Conservation (phyloP, 2,329 filamentous ascomycete species). For the Talaromyces sp. region DNA sequence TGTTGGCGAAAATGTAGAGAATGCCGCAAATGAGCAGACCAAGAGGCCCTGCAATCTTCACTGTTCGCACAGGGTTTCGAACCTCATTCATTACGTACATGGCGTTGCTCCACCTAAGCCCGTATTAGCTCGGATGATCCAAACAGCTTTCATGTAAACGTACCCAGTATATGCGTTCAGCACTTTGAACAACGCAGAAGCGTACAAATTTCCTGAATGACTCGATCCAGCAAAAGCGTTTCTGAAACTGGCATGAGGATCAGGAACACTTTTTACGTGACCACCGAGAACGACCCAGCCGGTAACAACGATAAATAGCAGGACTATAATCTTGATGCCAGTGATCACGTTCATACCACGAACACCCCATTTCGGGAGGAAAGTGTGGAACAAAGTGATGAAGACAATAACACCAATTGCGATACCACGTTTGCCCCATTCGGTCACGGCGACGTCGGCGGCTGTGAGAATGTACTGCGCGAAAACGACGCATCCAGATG, state of each 20-base stretch:
- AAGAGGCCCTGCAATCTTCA: slow-evolving; percentile 51
- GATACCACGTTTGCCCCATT: slow-evolving; percentile 27
- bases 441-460: slow-evolving; percentile 22
- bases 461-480: slow-evolving; percentile 27
- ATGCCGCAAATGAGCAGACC: slow-evolving; percentile 50
- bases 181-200: slow-evolving; percentile 55
- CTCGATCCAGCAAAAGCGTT: slow-evolving; percentile 17
- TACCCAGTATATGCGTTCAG: slow-evolving; percentile 56
- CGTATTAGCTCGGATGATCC: slow-evolving; percentile 19
- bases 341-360: slow-evolving; percentile 46
- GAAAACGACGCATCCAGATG: slow-evolving; percentile 26
- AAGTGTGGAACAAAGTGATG: slow-evolving; percentile 43
- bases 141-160: slow-evolving; percentile 28
- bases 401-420: slow-evolving; percentile 27
- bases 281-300: slow-evolving; percentile 32
- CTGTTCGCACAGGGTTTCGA: slow-evolving; percentile 52
- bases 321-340: slow-evolving; percentile 45
- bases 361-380: slow-evolving; percentile 39
- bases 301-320: slow-evolving; percentile 31
- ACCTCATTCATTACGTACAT: slow-evolving; percentile 50
- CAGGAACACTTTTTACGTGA: slow-evolving; percentile 14
- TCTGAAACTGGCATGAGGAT: slow-evolving; percentile 17
- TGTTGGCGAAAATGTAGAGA: slow-evolving; percentile 53
- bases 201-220: slow-evolving; percentile 42
- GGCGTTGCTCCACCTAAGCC: slow-evolving; percentile 11